These are phyloP conservation scores for Haplographium delicatum DNA, from an alignment of 495 filamentous ascomycete species.

Conservation along the genomic window DNA sequence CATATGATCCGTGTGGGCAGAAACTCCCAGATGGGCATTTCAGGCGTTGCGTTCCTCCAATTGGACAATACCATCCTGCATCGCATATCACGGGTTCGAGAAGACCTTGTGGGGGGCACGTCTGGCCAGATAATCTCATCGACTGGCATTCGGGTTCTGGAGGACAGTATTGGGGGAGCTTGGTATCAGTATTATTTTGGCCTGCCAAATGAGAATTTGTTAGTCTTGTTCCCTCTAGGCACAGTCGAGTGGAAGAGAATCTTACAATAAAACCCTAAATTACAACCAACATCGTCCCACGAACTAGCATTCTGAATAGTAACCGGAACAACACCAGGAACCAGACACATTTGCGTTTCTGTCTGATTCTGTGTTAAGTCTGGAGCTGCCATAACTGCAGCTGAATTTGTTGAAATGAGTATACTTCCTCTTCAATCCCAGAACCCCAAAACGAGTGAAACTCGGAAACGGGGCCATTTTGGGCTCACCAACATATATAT, in stretches of 20 bases:
- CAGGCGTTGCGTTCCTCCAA: constrained; percentile 28
- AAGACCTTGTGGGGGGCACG: constrained; percentile 28
- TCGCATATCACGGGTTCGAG: constrained; percentile 43
- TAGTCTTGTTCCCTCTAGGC: not conserved
- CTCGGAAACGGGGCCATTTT: too few species aligned
- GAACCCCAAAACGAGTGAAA: too few species aligned
- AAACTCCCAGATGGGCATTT: constrained; percentile 38
- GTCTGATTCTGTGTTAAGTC: too few species aligned
- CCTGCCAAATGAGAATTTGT: constrained; percentile 27
- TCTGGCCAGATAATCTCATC: constrained; percentile 29
- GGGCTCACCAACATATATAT: too few species aligned
- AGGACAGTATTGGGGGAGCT: constrained; percentile 41
- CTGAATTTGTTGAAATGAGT: too few species aligned
- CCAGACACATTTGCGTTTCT: too few species aligned
- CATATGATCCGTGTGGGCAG: constrained; percentile 37
- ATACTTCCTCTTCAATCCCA: too few species aligned
- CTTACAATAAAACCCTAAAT: constrained; percentile 17
- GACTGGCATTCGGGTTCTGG: constrained; percentile 33
- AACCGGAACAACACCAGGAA: not conserved
- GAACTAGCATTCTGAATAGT: not conserved
- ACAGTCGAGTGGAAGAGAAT: not conserved
- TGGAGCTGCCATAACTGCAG: too few species aligned
- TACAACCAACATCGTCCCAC: constrained; percentile 1
- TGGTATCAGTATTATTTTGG: constrained; percentile 38
- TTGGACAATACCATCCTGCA: constrained; percentile 40